Evolutionary conservation across 768 basidiomycete species (phyloP).

Genomic region (Suillus brevipes): DNA sequence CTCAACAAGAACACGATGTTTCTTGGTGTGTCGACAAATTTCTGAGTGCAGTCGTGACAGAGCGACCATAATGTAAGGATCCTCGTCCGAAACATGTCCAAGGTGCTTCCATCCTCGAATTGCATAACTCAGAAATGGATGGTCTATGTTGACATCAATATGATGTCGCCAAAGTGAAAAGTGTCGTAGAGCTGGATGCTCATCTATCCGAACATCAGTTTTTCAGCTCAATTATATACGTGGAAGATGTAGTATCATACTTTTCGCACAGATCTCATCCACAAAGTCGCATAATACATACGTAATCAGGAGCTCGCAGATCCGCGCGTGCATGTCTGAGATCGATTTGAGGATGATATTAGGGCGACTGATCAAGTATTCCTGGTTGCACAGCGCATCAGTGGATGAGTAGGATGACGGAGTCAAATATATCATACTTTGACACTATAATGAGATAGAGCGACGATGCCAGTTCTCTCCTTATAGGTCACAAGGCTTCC

Average conservation of each 20-base stretch:
- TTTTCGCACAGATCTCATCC: background rate
- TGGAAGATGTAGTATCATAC: background rate
- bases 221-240: background rate
- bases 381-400: background rate
- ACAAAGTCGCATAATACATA: background rate
- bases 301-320: background rate
- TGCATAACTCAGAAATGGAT: background rate
- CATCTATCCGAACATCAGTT: background rate
- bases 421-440: background rate
- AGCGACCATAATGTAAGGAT: background rate
- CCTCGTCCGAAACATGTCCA: background rate
- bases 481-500: conserved; percentile 5
- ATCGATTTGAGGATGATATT: background rate
- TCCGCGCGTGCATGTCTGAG: background rate
- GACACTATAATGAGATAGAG: conserved; percentile 13
- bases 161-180: too few species aligned
- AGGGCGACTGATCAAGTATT: background rate
- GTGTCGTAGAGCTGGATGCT: background rate
- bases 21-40: background rate
- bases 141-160: too few species aligned
- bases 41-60: background rate
- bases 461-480: background rate
- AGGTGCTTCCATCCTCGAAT: background rate
- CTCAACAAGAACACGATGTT: background rate
- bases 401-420: background rate